These are phyloP conservation scores for Chaetoceros tenuissimus DNA, from an alignment of 108 stramenopile genomes.

Conservation along the genomic window DNA sequence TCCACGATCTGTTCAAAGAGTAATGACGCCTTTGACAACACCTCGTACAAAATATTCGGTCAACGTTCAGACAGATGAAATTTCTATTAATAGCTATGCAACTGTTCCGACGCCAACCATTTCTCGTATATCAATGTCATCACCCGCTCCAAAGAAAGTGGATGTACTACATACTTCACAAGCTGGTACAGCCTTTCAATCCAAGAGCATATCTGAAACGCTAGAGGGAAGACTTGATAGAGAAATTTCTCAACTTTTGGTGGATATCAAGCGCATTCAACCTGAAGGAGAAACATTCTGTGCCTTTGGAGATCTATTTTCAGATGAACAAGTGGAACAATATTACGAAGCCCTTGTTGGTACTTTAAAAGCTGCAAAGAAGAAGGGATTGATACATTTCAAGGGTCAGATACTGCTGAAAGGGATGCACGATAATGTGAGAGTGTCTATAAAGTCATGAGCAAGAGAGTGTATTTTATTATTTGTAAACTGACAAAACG, in stretches of 20 bases:
- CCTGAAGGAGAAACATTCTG: conserved; percentile 5
- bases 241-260: conserved; percentile 41
- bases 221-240: conserved; percentile 21
- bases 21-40: background rate
- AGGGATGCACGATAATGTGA: conserved; percentile 50
- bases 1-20: background rate
- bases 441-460: too few relatives aligned
- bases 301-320: conserved; percentile 42
- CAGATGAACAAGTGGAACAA: conserved; percentile 43
- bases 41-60: background rate
- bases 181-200: background rate
- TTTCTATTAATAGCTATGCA: background rate
- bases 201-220: background rate
- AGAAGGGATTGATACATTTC: conserved; percentile 38
- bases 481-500: too few relatives aligned
- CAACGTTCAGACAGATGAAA: background rate
- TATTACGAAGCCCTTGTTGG: conserved; percentile 53
- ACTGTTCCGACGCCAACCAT: background rate
- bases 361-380: conserved; percentile 44
- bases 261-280: conserved; percentile 34
- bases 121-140: background rate
- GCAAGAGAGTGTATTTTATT: too few relatives aligned
- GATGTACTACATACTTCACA: too few relatives aligned
- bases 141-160: background rate
- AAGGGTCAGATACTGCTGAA: conserved; percentile 53